A percentile compares a stretch with the other conserved stretches of the same genome.
Conservation (phyloP, 805 yeast species). For the Barnettozyma siamensis region DNA sequence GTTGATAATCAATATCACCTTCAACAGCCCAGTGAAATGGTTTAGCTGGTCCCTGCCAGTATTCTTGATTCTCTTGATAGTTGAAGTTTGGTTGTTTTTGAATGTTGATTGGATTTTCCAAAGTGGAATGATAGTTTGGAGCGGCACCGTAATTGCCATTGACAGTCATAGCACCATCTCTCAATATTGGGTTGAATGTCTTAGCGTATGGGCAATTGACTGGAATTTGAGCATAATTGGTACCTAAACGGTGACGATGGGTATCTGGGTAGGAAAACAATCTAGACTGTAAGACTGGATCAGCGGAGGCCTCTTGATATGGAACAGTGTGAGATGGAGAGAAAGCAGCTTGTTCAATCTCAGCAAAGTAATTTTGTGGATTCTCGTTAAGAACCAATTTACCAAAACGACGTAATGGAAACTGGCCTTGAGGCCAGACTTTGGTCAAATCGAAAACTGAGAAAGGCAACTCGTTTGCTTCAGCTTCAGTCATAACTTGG, state of each 20-base stretch:
- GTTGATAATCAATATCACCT: conserved; percentile 68
- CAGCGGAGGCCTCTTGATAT: conserved; percentile 75
- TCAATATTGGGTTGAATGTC: conserved; percentile 61
- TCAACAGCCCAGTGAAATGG: conserved; percentile 81
- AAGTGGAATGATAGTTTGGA: conserved; percentile 66
- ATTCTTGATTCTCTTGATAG: conserved; percentile 63
- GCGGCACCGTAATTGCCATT: conserved; percentile 69
- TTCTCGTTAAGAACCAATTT: conserved; percentile 73
- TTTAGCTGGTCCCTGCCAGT: conserved; percentile 76
- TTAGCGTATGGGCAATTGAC: conserved; percentile 74
- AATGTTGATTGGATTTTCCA: conserved; percentile 30
- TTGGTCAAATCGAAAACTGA: conserved; percentile 88
- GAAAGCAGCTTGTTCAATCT: conserved; percentile 80
- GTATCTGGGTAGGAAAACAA: conserved; percentile 81
- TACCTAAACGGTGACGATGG: conserved; percentile 72
- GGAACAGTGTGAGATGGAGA: conserved; percentile 84
- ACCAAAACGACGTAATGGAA: conserved; percentile 84
- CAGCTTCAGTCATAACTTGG: conserved; percentile 80
- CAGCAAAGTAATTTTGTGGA: conserved; percentile 84
- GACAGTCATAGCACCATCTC: conserved; percentile 77
- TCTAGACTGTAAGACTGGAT: conserved; percentile 79
- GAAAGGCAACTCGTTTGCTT: conserved; percentile 69
- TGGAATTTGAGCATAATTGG: conserved; percentile 80
- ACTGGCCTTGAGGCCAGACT: conserved; percentile 85
- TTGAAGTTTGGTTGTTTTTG: conserved; percentile 21